Base-by-base conservation (phyloP, 2,329 filamentous ascomycete genomes). In the Exserohilum rostratum region DNA sequence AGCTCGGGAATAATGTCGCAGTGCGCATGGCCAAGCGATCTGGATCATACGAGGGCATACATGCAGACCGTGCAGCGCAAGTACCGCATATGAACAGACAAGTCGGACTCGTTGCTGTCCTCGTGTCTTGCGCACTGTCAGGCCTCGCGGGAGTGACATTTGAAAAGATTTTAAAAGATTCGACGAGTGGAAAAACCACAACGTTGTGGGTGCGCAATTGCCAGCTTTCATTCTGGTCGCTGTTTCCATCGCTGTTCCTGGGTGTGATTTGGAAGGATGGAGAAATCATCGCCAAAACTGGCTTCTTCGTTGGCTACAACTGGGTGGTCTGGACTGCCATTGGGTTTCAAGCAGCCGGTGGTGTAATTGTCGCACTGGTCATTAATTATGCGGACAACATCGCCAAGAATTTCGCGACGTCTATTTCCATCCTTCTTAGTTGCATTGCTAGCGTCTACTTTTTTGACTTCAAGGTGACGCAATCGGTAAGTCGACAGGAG, bases 301-400 rank as follows among this genome's bases (percentile, higher is more conserved):
- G 95, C 11, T 96, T 98, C 76, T 98, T 99, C 65, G 89, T 90
- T 53, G 95, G 95, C 2, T 99, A 98, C 77, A 97, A 96, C 72
- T 89, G 86, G 82, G 83, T 93, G 17, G 93, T 98, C 3, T 97
- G 93, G 92, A 82, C 86, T 5, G 90, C 92, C 4, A 90, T 98
- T 64, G 71, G 87, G 5, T 83, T 95, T 55, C 95, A 99, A 73
- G 90, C 93, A 0, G 77, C 88, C 31, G 93, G 93, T 29, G 95
- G 93, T 20, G 84, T 98, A 25, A 79, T 96, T n/a, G 88, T 91
- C 9, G 90, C 89, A 1, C 82, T 95, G 56, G 90, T 89, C 71
- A 89, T 95, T 73, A 90, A 89, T 59, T 90, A 91, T 70, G 87
- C 90, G 5, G 90, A 95, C 78, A 96, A 95, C 69, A 96, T 96